Conservation (phyloP, 805 yeast species). For the Candida golubevii region DNA sequence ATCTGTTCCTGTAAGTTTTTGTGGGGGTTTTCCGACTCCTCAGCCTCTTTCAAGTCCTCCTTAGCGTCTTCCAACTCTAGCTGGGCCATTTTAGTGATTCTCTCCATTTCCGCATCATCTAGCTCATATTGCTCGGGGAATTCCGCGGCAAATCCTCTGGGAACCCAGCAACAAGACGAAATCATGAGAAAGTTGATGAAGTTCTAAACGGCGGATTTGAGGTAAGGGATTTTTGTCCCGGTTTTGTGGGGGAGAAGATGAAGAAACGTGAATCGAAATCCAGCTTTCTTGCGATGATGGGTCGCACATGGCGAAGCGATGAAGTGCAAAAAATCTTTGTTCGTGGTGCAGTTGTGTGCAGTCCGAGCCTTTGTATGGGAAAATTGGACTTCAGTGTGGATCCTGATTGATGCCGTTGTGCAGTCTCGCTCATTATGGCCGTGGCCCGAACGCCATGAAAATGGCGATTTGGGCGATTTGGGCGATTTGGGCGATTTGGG, state of each 20-base stretch:
- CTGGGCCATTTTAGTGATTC: conserved; percentile 82
- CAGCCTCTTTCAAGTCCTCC: conserved; percentile 53
- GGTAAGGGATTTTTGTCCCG: too few species aligned
- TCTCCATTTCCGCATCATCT: conserved; percentile 87
- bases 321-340: too few species aligned
- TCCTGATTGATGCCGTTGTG: not conserved
- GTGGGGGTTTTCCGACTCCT: conserved; percentile 13
- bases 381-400: too few species aligned
- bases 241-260: not conserved
- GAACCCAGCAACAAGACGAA: conserved; percentile 93
- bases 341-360: too few species aligned
- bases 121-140: conserved; percentile 85
- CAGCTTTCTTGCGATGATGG: too few species aligned
- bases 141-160: conserved; percentile 91
- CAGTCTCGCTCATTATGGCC: not conserved
- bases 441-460: too few species aligned
- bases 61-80: conserved; percentile 75
- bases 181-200: conserved; percentile 48
- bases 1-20: conserved; percentile 45
- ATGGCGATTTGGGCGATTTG: too few species aligned
- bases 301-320: too few species aligned
- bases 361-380: too few species aligned
- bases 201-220: too few species aligned
- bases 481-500: too few species aligned
- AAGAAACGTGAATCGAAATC: too few species aligned